Conservation (phyloP, 306 rosid genomes). For the Vachellia collinsii region DNA sequence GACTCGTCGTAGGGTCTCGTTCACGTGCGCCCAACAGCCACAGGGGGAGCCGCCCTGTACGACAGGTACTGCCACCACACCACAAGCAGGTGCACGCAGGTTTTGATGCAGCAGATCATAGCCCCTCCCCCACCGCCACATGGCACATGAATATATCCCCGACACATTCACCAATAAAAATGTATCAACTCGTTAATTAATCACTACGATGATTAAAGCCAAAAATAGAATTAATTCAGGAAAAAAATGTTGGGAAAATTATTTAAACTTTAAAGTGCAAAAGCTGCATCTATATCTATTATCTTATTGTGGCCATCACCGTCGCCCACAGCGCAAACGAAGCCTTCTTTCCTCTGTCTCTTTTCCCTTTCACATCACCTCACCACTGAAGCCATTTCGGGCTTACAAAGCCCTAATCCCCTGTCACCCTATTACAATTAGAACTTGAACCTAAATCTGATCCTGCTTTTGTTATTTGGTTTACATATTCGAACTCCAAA, state of each 20-base stretch:
- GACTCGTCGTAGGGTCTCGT: background rate
- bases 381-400: conserved; percentile 49
- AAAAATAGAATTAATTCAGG: background rate
- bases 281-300: background rate
- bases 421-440: background rate
- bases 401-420: conserved; percentile 34
- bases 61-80: background rate
- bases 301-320: no score
- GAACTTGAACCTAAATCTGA: background rate
- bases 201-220: background rate
- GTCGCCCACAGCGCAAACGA: background rate
- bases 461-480: background rate
- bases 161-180: background rate
- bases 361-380: conserved; percentile 3
- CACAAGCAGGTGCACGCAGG: no score
- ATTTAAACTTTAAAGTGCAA: conserved; percentile 3
- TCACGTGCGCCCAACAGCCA: background rate
- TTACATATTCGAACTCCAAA: conserved; percentile 11
- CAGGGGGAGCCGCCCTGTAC: background rate
- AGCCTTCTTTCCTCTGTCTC: background rate
- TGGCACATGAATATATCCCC: background rate
- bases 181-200: background rate
- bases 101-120: background rate
- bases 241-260: background rate
- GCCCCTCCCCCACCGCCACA: background rate